phyloP scores from a whole-genome alignment of 805 yeast species.

The Candida michaelii region DNA sequence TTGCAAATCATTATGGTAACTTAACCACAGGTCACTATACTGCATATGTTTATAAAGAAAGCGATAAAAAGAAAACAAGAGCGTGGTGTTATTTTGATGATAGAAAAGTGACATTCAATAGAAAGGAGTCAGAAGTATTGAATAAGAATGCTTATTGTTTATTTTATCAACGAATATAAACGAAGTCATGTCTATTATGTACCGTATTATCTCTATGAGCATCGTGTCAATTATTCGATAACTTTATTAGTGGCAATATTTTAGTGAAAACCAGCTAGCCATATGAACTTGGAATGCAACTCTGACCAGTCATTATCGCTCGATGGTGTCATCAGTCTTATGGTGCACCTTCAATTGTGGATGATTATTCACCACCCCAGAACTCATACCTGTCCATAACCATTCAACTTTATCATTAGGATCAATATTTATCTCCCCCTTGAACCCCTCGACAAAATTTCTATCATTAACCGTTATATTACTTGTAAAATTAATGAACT shows the following conservation, averaged over 20 bases:
- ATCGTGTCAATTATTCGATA: too few relatives aligned
- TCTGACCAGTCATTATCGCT: too few relatives aligned
- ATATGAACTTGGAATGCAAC: too few relatives aligned
- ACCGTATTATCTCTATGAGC: too few relatives aligned
- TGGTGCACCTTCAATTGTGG: conserved; percentile 40
- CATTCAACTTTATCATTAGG: conserved; percentile 50
- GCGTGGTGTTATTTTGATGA: conserved; percentile 89
- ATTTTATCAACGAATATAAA: conserved; percentile 61
- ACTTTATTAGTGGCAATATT: too few relatives aligned
- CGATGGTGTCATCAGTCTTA: too few relatives aligned
- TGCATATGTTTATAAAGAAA: conserved; percentile 64
- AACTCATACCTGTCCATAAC: conserved; percentile 67
- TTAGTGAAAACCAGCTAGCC: too few relatives aligned
- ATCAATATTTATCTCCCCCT: conserved; percentile 57
- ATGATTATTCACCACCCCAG: conserved; percentile 56
- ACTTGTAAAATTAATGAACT: conserved; percentile 74
- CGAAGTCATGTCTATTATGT: too few relatives aligned
- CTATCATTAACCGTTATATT: conserved; percentile 82
- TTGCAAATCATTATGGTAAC: conserved; percentile 81
- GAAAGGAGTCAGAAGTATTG: conserved; percentile 52
- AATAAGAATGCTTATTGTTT: conserved; percentile 80
- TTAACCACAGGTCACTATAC: conserved; percentile 89
- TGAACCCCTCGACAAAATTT: conserved; percentile 76
- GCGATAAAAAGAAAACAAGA: conserved; percentile 38
- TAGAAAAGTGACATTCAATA: conserved; percentile 57